Evolutionary conservation across 768 basidiomycete genomes (phyloP), one percentile per base, ranked within the genome.

Genomic region (Cystofilobasidium macerans): DNA sequence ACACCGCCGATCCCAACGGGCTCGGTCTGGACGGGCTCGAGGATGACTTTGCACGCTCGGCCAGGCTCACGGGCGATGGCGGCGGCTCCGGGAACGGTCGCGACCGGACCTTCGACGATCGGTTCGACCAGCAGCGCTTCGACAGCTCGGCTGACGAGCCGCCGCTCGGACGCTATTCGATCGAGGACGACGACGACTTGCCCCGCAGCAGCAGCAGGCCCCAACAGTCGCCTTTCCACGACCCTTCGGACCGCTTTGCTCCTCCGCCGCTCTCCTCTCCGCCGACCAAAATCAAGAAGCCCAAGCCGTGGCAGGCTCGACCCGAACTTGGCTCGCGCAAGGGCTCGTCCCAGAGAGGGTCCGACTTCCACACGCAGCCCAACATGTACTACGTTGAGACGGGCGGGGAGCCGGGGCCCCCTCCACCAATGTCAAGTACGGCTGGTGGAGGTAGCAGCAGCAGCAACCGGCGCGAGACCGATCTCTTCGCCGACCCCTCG

Each of bases 221-320:
- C 22, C 45, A n/a, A 16, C 42, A n/a, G 32, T 58, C 30, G 13
- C 32, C 30, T 26, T 38, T 58, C 35, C 9, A 51, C 32, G 45
- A 43, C 22, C 36, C 8, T 24, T 16, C 57, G 32, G 20, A 45
- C 35, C 36, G 18, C 3, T 30, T 30, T 12, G 24, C 2, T 48
- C 47, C 24, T 12, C 28, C 12, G 4, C 18, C 48, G 11, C 48
- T 51, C 28, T 56, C 62, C 14, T 24, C 36, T 28, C 36, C 33
- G 14, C 36, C 30, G 28, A 11, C 62, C 56, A 64, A 64, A 36
- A 8, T 8, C 24, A 65, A 65, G 64, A 40, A 48, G 26, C 18
- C 45, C 9, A 42, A 57, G 13, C 64, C 64, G 1, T 38, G n/a
- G n/a, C n/a, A n/a, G n/a, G n/a, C n/a, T n/a, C n/a, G n/a, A n/a